A percentile compares a stretch with the other conserved stretches of the same genome.
These are phyloP conservation scores for Mycena sanguinolenta DNA, from an alignment of 768 basidiomycete species.

Conservation along the genomic window DNA sequence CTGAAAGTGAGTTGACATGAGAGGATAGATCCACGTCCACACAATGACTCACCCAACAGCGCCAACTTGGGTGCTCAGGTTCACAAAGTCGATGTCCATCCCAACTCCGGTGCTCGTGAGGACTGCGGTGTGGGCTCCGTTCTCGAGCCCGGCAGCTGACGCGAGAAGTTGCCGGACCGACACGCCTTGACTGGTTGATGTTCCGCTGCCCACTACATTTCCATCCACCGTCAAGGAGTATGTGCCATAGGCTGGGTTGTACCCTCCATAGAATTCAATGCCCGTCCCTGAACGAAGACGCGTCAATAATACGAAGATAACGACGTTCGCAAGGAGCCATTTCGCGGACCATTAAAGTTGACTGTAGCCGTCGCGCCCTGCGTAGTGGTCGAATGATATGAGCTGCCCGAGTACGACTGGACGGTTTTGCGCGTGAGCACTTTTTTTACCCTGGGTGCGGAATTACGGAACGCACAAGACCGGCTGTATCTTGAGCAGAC, in stretches of 20 bases:
- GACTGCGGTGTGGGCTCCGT: slow-evolving; percentile 62
- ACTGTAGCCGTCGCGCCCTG: slow-evolving; percentile 65
- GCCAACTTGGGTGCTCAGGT: slow-evolving; percentile 57
- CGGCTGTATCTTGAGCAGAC: slow-evolving; percentile 54
- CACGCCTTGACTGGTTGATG: slow-evolving; percentile 46
- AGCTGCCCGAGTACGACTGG: slow-evolving; percentile 60
- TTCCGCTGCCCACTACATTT: slow-evolving; percentile 48
- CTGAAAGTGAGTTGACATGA: slow-evolving; percentile 19
- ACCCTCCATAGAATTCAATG: slow-evolving; percentile 64
- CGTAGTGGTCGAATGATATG: slow-evolving; percentile 58
- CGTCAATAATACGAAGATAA: slow-evolving; percentile 16
- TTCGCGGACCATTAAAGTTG: slow-evolving; percentile 60
- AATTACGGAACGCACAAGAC: slow-evolving; percentile 46
- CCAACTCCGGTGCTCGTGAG: slow-evolving; percentile 59
- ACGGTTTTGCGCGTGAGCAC: neutral
- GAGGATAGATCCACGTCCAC: neutral
- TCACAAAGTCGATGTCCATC: slow-evolving; percentile 66
- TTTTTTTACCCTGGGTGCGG: neutral
- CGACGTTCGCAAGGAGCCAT: neutral
- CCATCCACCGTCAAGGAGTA: slow-evolving; percentile 63
- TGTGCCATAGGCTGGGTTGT: slow-evolving; percentile 59
- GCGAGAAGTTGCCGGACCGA: slow-evolving; percentile 57
- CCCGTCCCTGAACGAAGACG: slow-evolving; percentile 60
- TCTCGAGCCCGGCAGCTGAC: slow-evolving; percentile 53
- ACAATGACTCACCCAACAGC: slow-evolving; percentile 49